These are phyloP conservation scores for Phaeosphaeria sp. DNA, from an alignment of 2,329 filamentous ascomycete species.

Conservation along the genomic window DNA sequence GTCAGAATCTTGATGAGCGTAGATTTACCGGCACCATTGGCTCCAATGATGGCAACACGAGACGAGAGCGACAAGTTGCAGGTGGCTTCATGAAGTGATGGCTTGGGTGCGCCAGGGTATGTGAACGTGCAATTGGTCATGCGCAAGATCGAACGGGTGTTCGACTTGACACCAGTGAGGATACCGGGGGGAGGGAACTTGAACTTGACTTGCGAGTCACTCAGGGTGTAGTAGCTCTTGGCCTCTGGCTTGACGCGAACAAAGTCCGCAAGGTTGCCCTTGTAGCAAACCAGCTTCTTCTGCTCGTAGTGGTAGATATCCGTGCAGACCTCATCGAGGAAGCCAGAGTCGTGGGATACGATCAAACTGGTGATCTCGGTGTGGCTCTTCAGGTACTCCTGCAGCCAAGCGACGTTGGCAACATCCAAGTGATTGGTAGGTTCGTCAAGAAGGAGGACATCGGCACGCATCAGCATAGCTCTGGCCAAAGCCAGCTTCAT, in stretches of 20 bases:
- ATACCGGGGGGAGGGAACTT: constrained; percentile 98
- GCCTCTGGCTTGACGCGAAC: constrained; percentile 91
- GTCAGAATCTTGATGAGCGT: constrained; percentile 98
- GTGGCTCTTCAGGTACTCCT: constrained; percentile 94
- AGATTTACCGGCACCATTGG: constrained; percentile 97
- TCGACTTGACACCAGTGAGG: constrained; percentile 91
- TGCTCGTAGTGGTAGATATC: constrained; percentile 99
- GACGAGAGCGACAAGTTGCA: constrained; percentile 88
- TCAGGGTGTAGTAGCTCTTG: constrained; percentile 97
- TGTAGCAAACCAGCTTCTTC: constrained; percentile 92
- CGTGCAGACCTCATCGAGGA: constrained; percentile 96
- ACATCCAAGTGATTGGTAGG: constrained; percentile 99
- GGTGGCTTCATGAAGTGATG: constrained; percentile 86
- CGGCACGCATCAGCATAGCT: constrained; percentile 96
- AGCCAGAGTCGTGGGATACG: constrained; percentile 97
- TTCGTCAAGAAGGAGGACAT: constrained; percentile 95
- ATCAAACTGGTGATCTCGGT: constrained; percentile 97
- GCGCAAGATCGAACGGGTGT: constrained; percentile 90
- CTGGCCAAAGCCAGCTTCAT: constrained; percentile 98
- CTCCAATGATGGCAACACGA: constrained; percentile 93
- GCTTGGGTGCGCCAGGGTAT: constrained; percentile 90
- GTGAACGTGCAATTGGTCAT: constrained; percentile 92
- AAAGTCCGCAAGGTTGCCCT: constrained; percentile 82
- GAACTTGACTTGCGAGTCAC: constrained; percentile 87
- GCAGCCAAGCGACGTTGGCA: constrained; percentile 92